A percentile compares a stretch with the other conserved stretches of the same genome.
These are phyloP conservation scores for Conidiobolus incongruus DNA, from an alignment of 371 early-diverging fungal genomes.

Conservation along the genomic window DNA sequence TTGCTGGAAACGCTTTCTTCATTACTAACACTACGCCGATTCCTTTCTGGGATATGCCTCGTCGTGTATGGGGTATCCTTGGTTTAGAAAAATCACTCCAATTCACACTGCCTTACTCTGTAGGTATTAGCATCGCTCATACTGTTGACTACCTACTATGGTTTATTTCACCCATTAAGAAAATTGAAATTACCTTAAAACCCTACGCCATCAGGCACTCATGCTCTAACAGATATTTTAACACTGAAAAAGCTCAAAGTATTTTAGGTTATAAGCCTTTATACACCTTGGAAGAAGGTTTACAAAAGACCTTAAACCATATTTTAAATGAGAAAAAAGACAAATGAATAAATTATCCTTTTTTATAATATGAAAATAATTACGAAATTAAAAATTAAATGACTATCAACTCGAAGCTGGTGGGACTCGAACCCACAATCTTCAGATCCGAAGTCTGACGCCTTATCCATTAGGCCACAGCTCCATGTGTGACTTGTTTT, in stretches of 20 bases:
- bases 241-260: slow-evolving; percentile 52
- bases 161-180: background rate
- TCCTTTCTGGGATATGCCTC: slow-evolving; percentile 79
- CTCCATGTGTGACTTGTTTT: slow-evolving; percentile 1
- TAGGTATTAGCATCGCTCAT: slow-evolving; percentile 21
- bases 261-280: slow-evolving; percentile 56
- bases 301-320: background rate
- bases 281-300: slow-evolving; percentile 46
- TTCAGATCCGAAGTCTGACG: slow-evolving; percentile 12
- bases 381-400: no score
- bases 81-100: slow-evolving; percentile 18
- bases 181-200: slow-evolving; percentile 23
- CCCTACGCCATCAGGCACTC: slow-evolving; percentile 40
- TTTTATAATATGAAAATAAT: no score
- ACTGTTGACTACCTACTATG: slow-evolving; percentile 16
- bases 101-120: slow-evolving; percentile 16
- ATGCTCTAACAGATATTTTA: slow-evolving; percentile 52
- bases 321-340: slow-evolving; percentile 3
- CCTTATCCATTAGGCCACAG: slow-evolving; percentile 13
- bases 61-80: slow-evolving; percentile 31
- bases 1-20: slow-evolving; percentile 42
- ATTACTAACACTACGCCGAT: slow-evolving; percentile 83
- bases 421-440: slow-evolving; percentile 16
- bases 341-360: background rate
- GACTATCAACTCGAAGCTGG: background rate